Percentiles rank a stretch among this genome's conserved stretches.
Evolutionary conservation across 306 rosid species (phyloP).

Genomic region (Abrus pulchellus): DNA sequence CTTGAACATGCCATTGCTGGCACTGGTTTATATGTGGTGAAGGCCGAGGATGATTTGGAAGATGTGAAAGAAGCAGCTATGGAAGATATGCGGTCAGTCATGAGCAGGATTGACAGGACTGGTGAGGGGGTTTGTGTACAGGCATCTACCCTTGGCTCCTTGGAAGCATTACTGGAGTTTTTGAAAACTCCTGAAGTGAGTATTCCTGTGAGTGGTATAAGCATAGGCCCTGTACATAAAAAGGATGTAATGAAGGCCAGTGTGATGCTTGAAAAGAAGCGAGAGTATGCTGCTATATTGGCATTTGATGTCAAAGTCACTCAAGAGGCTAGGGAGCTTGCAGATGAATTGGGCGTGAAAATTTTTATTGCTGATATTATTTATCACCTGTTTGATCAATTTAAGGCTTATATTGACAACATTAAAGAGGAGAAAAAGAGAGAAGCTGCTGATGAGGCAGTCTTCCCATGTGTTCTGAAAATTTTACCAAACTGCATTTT

Average conservation of each 20-base stretch:
- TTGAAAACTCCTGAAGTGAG: conserved; percentile 87
- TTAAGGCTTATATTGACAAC: conserved; percentile 90
- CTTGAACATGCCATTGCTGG: conserved; percentile 99
- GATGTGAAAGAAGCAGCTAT: conserved; percentile 74
- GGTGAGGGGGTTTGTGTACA: conserved; percentile 99
- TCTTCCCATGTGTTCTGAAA: conserved; percentile 86
- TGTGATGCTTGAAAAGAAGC: conserved; percentile 95
- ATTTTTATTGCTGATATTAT: conserved; percentile 93
- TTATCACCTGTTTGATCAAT: conserved; percentile 91
- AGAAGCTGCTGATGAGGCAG: conserved; percentile 94
- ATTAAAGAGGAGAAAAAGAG: conserved; percentile 93
- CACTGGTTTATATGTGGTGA: conserved; percentile 84
- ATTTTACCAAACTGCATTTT: conserved; percentile 86
- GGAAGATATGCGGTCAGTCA: conserved; percentile 87
- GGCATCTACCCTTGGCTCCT: conserved; percentile 94
- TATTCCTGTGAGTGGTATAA: conserved; percentile 95
- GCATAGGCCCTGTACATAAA: conserved; percentile 96
- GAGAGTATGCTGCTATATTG: conserved; percentile 83
- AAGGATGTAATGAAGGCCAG: conserved; percentile 98
- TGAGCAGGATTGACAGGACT: conserved; percentile 88
- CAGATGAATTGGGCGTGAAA: conserved; percentile 86
- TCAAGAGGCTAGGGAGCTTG: conserved; percentile 90
- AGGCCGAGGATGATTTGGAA: conserved; percentile 86
- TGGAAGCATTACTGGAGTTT: conserved; percentile 96
- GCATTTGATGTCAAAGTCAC: conserved; percentile 99